phyloP scores from a whole-genome alignment of 179 eudicot genomes.

The Pouteria campechiana region DNA sequence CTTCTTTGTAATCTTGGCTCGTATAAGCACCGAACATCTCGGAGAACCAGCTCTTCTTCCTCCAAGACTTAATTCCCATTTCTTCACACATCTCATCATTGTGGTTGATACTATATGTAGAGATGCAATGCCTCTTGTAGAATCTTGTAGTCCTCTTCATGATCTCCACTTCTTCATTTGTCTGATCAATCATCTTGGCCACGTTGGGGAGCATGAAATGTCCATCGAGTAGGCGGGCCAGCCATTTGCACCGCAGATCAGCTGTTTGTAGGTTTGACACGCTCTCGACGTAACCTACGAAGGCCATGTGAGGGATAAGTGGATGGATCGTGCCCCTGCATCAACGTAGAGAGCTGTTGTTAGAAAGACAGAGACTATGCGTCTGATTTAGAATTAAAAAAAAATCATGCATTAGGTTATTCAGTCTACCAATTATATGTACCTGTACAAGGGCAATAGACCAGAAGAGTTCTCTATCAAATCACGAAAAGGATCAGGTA shows the following conservation, averaged over 20 bases:
- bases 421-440: too few relatives aligned
- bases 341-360: background rate
- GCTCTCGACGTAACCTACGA: slow-evolving; percentile 78
- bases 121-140: slow-evolving; percentile 81
- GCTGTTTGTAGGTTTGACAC: slow-evolving; percentile 90
- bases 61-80: slow-evolving; percentile 87
- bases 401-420: too few relatives aligned
- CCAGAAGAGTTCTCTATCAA: slow-evolving; percentile 56
- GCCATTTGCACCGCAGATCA: slow-evolving; percentile 81
- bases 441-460: slow-evolving; percentile 79
- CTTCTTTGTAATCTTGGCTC: slow-evolving; percentile 59
- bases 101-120: slow-evolving; percentile 80
- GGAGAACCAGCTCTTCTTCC: slow-evolving; percentile 66
- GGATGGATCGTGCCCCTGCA: slow-evolving; percentile 86
- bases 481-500: slow-evolving; percentile 62
- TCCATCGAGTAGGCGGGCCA: slow-evolving; percentile 38
- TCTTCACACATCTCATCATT: slow-evolving; percentile 75
- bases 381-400: background rate
- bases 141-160: slow-evolving; percentile 75
- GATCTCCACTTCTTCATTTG: slow-evolving; percentile 49
- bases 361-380: too few relatives aligned
- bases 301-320: slow-evolving; percentile 84
- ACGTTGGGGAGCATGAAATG: slow-evolving; percentile 65
- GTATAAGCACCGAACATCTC: slow-evolving; percentile 83
- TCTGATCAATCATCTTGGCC: slow-evolving; percentile 56